Evolutionary conservation across 768 basidiomycete species (phyloP), one percentile per base, ranked within the genome.

Genomic region (Lactifluus subvellereus): DNA sequence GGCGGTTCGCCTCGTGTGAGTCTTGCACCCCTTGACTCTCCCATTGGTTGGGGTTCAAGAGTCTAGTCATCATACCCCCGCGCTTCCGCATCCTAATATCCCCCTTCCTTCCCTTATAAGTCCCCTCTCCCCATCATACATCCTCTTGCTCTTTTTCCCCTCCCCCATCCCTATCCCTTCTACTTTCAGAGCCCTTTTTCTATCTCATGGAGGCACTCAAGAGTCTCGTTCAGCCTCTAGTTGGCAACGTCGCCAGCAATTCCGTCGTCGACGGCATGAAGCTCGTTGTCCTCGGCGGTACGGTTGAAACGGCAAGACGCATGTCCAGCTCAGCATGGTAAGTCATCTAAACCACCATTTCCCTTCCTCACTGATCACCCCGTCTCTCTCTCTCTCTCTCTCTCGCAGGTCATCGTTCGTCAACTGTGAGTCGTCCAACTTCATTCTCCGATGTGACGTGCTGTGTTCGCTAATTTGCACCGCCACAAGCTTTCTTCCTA

Each of bases 221-320:
- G 67, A 67, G 66, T 55, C 65, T 68, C 50, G 67, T 68, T 6
- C 67, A 68, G 35, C 67, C 67, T 18, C 57, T 68, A 0, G 58
- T 68, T 5, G 67, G 67, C 35, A 66, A 61, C 2, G 67, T 66
- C 27, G 67, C 67, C 3, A 51, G 67, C n/a, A 68, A 66, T 32
- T 89, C 88, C 54, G 84, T 91, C 78, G 82, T 93, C 74, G 90
- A 93, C 71, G 91, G 89, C 67, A 86, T 91, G 79, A 93, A 93
- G 77, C 88, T 92, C 71, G 91, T 93, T 75, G 88, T 92, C 50
- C 80, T 93, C 55, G 90, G 90, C 62, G 90, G 90, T 60, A 91
- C 91, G 1, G 91, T 93, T 61, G 90, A 92, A 76, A 93, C 90
- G 0, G 90, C 90, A 0, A 80, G 90, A 69, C 78, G 90, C 66